These are phyloP conservation scores for Triadica sebifera DNA, from an alignment of 345 rosid species.

Conservation along the genomic window DNA sequence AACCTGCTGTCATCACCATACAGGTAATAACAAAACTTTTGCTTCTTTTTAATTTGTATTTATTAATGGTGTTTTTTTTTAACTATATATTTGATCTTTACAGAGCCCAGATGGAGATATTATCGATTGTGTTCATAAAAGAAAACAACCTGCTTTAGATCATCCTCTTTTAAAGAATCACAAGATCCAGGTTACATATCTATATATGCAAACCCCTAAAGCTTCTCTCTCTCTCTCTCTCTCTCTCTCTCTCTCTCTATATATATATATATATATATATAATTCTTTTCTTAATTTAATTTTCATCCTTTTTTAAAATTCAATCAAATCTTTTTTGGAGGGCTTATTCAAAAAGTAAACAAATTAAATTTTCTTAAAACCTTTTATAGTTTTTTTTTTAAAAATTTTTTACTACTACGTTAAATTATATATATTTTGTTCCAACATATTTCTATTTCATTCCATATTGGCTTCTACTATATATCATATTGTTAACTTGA, in stretches of 20 bases:
- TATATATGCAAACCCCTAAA: neutral
- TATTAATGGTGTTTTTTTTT: neutral
- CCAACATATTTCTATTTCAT: neutral
- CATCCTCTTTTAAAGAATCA: slow-evolving; percentile 35
- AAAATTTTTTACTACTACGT: no score
- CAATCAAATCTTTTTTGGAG: no score
- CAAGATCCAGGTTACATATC: slow-evolving; percentile 31
- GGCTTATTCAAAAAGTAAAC: no score
- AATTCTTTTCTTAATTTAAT: no score
- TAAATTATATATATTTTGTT: no score
- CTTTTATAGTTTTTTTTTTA: no score
- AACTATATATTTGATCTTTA: neutral
- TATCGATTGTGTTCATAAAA: slow-evolving; percentile 36
- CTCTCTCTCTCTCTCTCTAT: no score
- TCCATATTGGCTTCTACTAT: neutral
- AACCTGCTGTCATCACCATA: slow-evolving; percentile 28
- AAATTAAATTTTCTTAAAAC: no score
- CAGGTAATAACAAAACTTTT: slow-evolving; percentile 11
- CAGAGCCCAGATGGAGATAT: slow-evolving; percentile 40
- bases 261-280: no score
- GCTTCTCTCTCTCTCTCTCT: no score
- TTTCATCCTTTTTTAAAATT: no score
- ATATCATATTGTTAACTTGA: neutral
- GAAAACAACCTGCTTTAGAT: slow-evolving; percentile 36
- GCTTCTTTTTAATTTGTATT: neutral